A percentile compares a stretch with the other conserved stretches of the same genome.
These are phyloP conservation scores for Trichoderma koningii DNA, from an alignment of 2,329 filamentous ascomycete species.

Conservation along the genomic window DNA sequence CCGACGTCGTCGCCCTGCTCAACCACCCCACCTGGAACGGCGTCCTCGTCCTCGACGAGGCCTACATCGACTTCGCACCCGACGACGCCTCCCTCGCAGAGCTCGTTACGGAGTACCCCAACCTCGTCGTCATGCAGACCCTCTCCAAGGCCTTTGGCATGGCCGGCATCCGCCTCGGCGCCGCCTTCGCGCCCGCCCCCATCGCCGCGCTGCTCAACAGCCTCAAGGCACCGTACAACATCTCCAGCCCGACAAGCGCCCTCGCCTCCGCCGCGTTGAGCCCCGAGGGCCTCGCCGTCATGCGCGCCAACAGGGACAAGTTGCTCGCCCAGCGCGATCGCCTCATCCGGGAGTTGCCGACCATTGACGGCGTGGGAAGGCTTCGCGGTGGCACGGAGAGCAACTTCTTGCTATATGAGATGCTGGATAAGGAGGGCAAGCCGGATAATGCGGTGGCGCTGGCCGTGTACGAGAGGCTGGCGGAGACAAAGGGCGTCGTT, in stretches of 20 bases:
- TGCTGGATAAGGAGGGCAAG: constrained; percentile 70
- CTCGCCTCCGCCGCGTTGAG: constrained; percentile 75
- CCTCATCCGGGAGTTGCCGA: constrained; percentile 70
- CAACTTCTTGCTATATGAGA: constrained; percentile 91
- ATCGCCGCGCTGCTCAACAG: constrained; percentile 84
- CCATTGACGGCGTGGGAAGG: constrained; percentile 74
- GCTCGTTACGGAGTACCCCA: constrained; percentile 90
- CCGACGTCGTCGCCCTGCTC: constrained; percentile 71
- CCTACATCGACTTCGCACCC: constrained; percentile 90
- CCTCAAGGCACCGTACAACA: constrained; percentile 95
- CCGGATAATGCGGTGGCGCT: constrained; percentile 79
- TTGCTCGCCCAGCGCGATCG: constrained; percentile 78
- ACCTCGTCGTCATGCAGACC: constrained; percentile 97
- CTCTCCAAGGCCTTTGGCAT: constrained; percentile 97
- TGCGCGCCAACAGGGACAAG: constrained; percentile 68
- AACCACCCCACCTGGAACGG: constrained; percentile 94
- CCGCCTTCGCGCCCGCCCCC: constrained; percentile 73
- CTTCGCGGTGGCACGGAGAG: constrained; percentile 78
- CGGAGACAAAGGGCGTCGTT: constrained; percentile 84
- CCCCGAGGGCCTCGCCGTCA: constrained; percentile 66
- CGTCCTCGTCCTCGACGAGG: constrained; percentile 89
- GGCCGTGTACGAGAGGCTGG: constrained; percentile 79
- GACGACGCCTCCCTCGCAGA: constrained; percentile 78
- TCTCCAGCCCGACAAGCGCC: constrained; percentile 82
- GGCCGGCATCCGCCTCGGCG: constrained; percentile 88